Base-by-base conservation (phyloP, 139 green algal species). In the Micractinium sp. region DNA sequence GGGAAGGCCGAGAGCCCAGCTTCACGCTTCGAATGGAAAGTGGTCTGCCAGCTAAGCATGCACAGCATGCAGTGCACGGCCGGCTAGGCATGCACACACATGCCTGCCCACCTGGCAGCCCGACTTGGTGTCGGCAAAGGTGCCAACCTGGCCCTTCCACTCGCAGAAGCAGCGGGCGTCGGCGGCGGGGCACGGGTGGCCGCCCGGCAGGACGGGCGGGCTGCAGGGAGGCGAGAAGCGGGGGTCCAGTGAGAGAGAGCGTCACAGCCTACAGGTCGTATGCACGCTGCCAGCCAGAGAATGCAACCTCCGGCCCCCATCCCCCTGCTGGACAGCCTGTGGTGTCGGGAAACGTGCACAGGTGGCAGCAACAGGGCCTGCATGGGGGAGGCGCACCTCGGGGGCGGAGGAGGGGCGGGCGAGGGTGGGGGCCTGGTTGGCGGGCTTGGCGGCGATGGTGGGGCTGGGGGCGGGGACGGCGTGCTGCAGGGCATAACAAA, bases 111-210 rank as follows among this genome's bases (percentile, higher is more conserved):
- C 83, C 67, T 79, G 38, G 67, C 83, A 87, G 27, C 71, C 41
- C 22, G 7, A 29, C 29, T 87, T 87, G 3, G 47, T 29, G 38
- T 87, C 83, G 1, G 83, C 83, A 80, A 81, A 87, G 25, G 36
- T 47, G 66, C 83, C 83, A 0, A 3, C 29, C 29, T 29, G 29
- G 9, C 33, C 13, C 25, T 66, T 79, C 83, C 83, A 87, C 20
- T 18, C 15, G 67, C 83, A 87, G 67, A 87, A 87, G 67, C 83
- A 87, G 39, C 4, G 22, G 13, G 66, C 67, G 29, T 87, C 36
- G 27, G 38, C 71, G 35, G 83, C 66, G 29, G 27, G 36, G 66
- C 83, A 87, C 5, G 83, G 83, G 16, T 87, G 47, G 35, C 36
- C 61, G 31, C 78, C 53, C 74, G 36, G n/a, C 35, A 53, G 15